Percentiles rank a stretch among this genome's conserved stretches.
Conservation (phyloP, 306 rosid species). For the Fagus crenata region DNA sequence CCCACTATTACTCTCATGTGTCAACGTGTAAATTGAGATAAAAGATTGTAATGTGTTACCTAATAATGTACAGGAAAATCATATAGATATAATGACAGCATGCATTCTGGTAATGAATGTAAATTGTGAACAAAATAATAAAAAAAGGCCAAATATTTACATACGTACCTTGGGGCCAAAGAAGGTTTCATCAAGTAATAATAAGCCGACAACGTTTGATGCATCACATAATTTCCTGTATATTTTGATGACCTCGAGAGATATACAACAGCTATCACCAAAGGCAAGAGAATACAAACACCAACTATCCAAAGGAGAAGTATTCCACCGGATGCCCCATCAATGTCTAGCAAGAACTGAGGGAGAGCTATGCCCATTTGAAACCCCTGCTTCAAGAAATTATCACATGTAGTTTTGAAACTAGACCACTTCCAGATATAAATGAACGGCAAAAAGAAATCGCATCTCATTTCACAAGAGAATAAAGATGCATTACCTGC, state of each 20-base stretch:
- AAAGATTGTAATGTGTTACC: background rate
- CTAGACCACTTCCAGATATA: background rate
- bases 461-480: slow-evolving; percentile 13
- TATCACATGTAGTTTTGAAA: slow-evolving; percentile 29
- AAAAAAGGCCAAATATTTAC: slow-evolving; percentile 4
- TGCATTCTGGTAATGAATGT: background rate
- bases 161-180: slow-evolving; percentile 83
- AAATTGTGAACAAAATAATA: background rate
- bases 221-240: slow-evolving; percentile 97
- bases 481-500: slow-evolving; percentile 56
- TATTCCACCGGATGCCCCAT: slow-evolving; percentile 95
- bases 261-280: slow-evolving; percentile 90
- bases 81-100: background rate
- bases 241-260: slow-evolving; percentile 94
- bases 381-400: slow-evolving; percentile 68
- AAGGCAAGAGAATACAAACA: slow-evolving; percentile 90
- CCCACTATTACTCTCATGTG: background rate
- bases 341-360: slow-evolving; percentile 75
- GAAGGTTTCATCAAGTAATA: slow-evolving; percentile 91
- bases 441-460: slow-evolving; percentile 19
- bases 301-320: slow-evolving; percentile 97
- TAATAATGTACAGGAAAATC: slow-evolving; percentile 2
- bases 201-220: slow-evolving; percentile 85
- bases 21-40: background rate
- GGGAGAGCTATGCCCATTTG: slow-evolving; percentile 99